A percentile compares a stretch with the other conserved stretches of the same genome.
Conservation (phyloP, 2,329 filamentous ascomycete species). For the Exophiala phaeomuriformis region DNA sequence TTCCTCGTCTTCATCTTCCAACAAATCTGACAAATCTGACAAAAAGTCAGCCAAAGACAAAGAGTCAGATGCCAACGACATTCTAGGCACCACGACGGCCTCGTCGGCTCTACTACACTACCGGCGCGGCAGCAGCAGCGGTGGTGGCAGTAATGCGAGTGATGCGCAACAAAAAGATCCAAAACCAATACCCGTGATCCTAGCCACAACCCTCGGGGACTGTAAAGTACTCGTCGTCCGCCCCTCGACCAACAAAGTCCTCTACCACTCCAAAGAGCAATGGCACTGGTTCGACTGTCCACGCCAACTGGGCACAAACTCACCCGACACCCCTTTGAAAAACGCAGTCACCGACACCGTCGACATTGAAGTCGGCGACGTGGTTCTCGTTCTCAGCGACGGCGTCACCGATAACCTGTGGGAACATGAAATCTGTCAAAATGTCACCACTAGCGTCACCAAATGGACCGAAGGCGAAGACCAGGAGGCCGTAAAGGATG, state of each 20-base stretch:
- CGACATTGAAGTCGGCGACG: constrained; percentile 71
- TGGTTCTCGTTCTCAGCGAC: constrained; percentile 88
- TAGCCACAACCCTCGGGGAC: constrained; percentile 88
- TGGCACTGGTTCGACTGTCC: constrained; percentile 99
- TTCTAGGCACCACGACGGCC: constrained; percentile 85
- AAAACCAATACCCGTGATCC: constrained; percentile 79
- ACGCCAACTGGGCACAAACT: constrained; percentile 88
- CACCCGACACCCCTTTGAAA: constrained; percentile 70
- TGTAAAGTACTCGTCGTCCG: constrained; percentile 83
- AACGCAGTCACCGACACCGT: constrained; percentile 72
- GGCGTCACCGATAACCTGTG: constrained; percentile 95
- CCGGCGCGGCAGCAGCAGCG: constrained; percentile 48
- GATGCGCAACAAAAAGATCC: constrained; percentile 46
- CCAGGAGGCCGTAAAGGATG: constrained; percentile 54
- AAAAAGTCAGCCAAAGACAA: constrained; percentile 9
- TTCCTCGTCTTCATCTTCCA: neutral
- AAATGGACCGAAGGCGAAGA: constrained; percentile 56
- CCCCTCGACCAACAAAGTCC: constrained; percentile 41
- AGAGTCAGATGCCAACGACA: constrained; percentile 58
- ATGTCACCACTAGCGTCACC: constrained; percentile 63
- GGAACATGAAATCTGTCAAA: constrained; percentile 84
- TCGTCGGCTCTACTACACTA: constrained; percentile 71
- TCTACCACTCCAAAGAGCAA: constrained; percentile 87
- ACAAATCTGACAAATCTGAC: neutral
- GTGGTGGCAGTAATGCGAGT: neutral